Percentiles rank a stretch among this genome's conserved stretches.
phyloP scores from a whole-genome alignment of 2,329 filamentous ascomycete species.

The Drechslerella stenobrocha region DNA sequence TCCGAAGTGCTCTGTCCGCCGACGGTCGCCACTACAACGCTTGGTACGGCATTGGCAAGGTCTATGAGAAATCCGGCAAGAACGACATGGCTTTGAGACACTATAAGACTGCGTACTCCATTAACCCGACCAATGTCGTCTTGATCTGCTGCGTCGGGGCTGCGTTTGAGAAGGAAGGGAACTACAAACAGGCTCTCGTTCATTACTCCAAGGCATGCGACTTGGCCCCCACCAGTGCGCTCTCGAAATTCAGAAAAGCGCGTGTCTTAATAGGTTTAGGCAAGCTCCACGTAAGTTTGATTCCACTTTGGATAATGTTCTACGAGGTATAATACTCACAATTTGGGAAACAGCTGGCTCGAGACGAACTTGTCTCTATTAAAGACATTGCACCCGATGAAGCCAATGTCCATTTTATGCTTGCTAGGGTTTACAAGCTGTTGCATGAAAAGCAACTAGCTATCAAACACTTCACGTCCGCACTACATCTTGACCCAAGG shows the following conservation, averaged over 20 bases:
- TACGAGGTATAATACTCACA: background rate
- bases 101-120: conserved; percentile 81
- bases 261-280: conserved; percentile 77
- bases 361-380: conserved; percentile 80
- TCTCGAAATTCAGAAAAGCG: conserved; percentile 91
- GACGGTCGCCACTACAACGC: conserved; percentile 94
- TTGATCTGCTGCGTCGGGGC: conserved; percentile 89
- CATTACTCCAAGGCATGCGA: conserved; percentile 83
- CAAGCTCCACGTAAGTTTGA: conserved; percentile 56
- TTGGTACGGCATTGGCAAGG: conserved; percentile 85
- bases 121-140: conserved; percentile 93
- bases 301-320: background rate
- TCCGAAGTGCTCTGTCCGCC: conserved; percentile 80
- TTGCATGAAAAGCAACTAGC: conserved; percentile 74
- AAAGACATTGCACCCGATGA: conserved; percentile 92
- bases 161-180: conserved; percentile 84
- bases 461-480: conserved; percentile 92
- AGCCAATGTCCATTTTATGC: conserved; percentile 90
- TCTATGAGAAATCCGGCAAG: conserved; percentile 87
- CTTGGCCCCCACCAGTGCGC: conserved; percentile 75
- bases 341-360: conserved; percentile 65
- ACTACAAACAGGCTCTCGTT: conserved; percentile 73
- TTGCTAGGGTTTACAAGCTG: conserved; percentile 79
- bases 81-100: conserved; percentile 89
- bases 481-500: conserved; percentile 94